Conservation (phyloP, 805 yeast species). For the Myxozyma monticola region DNA sequence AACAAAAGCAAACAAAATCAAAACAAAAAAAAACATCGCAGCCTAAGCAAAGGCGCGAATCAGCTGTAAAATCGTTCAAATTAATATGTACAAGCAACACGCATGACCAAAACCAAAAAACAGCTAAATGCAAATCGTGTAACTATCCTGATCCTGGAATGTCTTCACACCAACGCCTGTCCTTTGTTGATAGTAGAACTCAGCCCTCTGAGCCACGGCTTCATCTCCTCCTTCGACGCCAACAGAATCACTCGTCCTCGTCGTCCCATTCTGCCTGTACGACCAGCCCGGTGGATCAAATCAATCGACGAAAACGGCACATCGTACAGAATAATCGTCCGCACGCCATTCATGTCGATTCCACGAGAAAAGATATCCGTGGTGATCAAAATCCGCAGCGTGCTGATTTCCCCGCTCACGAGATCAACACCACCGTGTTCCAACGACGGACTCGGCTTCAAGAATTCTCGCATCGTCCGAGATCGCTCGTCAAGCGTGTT, state of each 20-base stretch:
- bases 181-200: constrained; percentile 65
- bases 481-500: constrained; percentile 62
- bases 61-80: background rate
- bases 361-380: constrained; percentile 93
- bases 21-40: too few species aligned
- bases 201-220: constrained; percentile 50
- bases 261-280: constrained; percentile 91
- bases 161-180: constrained; percentile 39
- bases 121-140: too few species aligned
- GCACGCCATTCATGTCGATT: constrained; percentile 74
- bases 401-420: constrained; percentile 37
- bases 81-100: background rate
- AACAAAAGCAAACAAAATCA: background rate
- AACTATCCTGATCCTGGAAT: background rate
- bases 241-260: constrained; percentile 84
- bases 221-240: constrained; percentile 52
- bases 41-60: background rate
- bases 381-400: constrained; percentile 71
- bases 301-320: constrained; percentile 84
- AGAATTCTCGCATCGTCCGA: constrained; percentile 57
- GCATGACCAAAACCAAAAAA: background rate
- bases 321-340: constrained; percentile 81
- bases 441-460: constrained; percentile 54
- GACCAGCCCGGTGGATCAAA: constrained; percentile 85
- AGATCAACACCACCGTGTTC: constrained; percentile 2